Evolutionary conservation across 257 asterid species (phyloP).

Genomic region (Pogostemon cablin): DNA sequence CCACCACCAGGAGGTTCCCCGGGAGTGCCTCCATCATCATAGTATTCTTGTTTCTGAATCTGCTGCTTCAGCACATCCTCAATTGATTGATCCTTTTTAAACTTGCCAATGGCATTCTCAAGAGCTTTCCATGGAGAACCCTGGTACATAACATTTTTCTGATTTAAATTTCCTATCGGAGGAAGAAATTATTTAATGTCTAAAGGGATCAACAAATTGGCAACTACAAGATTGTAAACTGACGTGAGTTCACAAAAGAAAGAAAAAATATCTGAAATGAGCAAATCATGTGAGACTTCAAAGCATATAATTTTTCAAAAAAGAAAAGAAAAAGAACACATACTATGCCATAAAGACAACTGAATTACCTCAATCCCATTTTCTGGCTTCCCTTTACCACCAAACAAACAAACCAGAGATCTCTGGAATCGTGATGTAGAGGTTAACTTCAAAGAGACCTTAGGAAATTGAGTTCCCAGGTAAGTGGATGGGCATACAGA

Average conservation of each 20-base stretch:
- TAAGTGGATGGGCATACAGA: slow-evolving; percentile 34
- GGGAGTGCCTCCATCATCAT: slow-evolving; percentile 60
- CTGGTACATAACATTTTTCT: slow-evolving; percentile 39
- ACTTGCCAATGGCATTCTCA: slow-evolving; percentile 60
- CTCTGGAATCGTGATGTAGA: slow-evolving; percentile 33
- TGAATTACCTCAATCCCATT: slow-evolving; percentile 57
- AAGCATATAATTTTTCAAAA: too few relatives aligned
- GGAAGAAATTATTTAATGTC: slow-evolving; percentile 9
- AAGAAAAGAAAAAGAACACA: too few relatives aligned
- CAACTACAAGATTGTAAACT: neutral
- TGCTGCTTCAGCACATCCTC: slow-evolving; percentile 79
- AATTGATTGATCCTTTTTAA: slow-evolving; percentile 59
- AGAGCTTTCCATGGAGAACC: slow-evolving; percentile 68
- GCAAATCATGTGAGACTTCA: slow-evolving; percentile 1
- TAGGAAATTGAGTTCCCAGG: slow-evolving; percentile 41
- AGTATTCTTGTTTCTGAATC: slow-evolving; percentile 68
- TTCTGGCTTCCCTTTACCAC: slow-evolving; percentile 58
- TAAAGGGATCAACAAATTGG: slow-evolving; percentile 8
- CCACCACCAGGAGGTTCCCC: slow-evolving; percentile 54
- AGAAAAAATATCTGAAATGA: neutral
- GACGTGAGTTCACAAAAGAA: slow-evolving; percentile 3
- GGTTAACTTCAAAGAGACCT: slow-evolving; percentile 35
- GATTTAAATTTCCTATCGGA: neutral
- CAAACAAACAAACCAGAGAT: slow-evolving; percentile 55
- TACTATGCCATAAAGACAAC: neutral